Evolutionary conservation across 306 rosid species (phyloP).

Genomic region (Ormosia semicastrata): DNA sequence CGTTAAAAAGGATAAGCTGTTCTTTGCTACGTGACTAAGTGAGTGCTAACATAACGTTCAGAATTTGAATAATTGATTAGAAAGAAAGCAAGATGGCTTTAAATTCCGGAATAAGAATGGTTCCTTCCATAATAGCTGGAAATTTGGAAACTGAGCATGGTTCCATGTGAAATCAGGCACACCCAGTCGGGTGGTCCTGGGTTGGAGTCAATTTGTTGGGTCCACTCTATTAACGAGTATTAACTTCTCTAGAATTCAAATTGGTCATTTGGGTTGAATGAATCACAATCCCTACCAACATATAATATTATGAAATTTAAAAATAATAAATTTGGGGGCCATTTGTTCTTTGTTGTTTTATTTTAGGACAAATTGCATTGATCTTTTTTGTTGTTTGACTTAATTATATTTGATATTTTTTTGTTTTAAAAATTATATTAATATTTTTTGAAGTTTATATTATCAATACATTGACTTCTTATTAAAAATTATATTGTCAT

Average conservation of each 20-base stretch:
- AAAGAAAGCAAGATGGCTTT: background rate
- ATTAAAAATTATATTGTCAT: too few relatives aligned
- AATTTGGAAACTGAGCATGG: slow-evolving; percentile 18
- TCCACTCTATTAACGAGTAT: background rate
- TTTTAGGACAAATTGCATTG: too few relatives aligned
- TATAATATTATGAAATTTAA: background rate
- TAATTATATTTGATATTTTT: too few relatives aligned
- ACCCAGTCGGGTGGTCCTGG: slow-evolving; percentile 20
- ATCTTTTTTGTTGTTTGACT: too few relatives aligned
- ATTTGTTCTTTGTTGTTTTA: background rate
- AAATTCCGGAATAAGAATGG: background rate
- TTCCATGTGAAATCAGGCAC: slow-evolving; percentile 34
- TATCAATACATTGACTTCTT: too few relatives aligned
- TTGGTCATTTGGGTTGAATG: background rate
- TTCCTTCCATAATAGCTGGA: background rate
- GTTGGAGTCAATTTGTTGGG: slow-evolving; percentile 29
- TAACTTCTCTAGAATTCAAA: slow-evolving; percentile 10
- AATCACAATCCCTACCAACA: background rate
- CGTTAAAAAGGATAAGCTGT: background rate
- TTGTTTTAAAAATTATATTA: too few relatives aligned
- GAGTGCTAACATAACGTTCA: background rate
- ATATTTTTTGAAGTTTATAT: too few relatives aligned
- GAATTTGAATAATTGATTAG: background rate
- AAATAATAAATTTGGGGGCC: background rate
- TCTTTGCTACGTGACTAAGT: background rate